A percentile compares a stretch with the other conserved stretches of the same genome.
These are phyloP conservation scores for Diaporthe citriasiana DNA, from an alignment of 2,329 filamentous ascomycete species.

Conservation along the genomic window DNA sequence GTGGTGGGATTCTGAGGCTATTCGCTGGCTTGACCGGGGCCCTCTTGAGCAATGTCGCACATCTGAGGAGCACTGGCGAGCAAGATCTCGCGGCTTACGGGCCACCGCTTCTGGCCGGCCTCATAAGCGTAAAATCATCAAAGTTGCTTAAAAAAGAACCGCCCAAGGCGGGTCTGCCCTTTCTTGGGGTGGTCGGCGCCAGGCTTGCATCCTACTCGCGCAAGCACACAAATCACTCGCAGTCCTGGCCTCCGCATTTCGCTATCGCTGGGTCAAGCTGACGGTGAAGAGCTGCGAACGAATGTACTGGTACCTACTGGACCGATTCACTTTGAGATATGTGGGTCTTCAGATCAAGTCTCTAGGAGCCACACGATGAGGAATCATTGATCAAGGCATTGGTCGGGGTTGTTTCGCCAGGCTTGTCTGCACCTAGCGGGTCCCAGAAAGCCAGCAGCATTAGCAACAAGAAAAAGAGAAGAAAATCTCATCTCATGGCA, in stretches of 20 bases:
- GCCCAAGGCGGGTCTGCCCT: slow-evolving; percentile 19
- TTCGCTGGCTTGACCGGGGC: slow-evolving; percentile 36
- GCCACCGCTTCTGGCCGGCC: slow-evolving; percentile 35
- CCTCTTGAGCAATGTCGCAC: slow-evolving; percentile 36
- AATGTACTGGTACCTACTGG: slow-evolving; percentile 21
- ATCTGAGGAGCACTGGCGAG: slow-evolving; percentile 39
- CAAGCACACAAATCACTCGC: slow-evolving; percentile 1
- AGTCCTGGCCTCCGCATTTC: slow-evolving; percentile 12
- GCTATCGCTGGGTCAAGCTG: not conserved
- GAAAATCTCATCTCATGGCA: not conserved
- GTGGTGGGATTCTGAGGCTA: slow-evolving; percentile 23
- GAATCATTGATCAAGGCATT: not conserved
- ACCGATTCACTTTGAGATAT: slow-evolving; percentile 30
- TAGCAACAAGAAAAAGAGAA: not conserved
- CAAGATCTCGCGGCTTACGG: slow-evolving; percentile 39
- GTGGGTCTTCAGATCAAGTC: slow-evolving; percentile 24
- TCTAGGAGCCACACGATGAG: not conserved
- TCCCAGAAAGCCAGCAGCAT: not conserved
- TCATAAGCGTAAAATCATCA: slow-evolving; percentile 37
- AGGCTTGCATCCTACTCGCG: slow-evolving; percentile 25
- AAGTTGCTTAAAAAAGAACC: slow-evolving; percentile 40
- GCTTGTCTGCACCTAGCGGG: not conserved
- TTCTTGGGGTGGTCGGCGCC: slow-evolving; percentile 23
- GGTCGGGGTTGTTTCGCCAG: not conserved
- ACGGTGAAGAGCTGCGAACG: not conserved